phyloP scores from a whole-genome alignment of 768 basidiomycete genomes.

The Trametes coccinea region DNA sequence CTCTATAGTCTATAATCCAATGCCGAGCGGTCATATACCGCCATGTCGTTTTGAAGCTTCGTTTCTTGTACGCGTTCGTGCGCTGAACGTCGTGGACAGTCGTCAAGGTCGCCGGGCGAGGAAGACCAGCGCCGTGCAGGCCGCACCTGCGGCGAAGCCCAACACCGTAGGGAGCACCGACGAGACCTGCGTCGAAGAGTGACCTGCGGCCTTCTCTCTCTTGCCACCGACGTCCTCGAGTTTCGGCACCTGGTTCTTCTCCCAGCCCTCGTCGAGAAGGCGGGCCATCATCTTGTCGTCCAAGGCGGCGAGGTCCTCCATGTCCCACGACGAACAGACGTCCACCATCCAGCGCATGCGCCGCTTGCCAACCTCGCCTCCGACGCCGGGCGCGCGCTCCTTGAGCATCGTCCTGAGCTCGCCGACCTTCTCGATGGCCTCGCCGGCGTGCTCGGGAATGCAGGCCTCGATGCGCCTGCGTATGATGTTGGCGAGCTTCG shows the following conservation, averaged over 20 bases:
- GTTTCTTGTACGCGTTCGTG: neutral
- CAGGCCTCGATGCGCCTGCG: constrained; percentile 62
- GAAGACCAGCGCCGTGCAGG: constrained; percentile 38
- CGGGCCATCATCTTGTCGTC: constrained; percentile 63
- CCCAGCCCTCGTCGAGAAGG: constrained; percentile 87
- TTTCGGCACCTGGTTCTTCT: constrained; percentile 47
- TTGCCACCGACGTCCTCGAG: constrained; percentile 28
- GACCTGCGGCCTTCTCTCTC: constrained; percentile 1
- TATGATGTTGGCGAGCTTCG: constrained; percentile 86
- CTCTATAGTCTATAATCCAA: constrained; percentile 12
- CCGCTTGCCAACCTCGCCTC: constrained; percentile 70
- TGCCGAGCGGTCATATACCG: constrained; percentile 1
- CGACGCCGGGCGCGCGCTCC: constrained; percentile 79
- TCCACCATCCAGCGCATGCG: constrained; percentile 93
- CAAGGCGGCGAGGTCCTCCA: constrained; percentile 76
- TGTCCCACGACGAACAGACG: constrained; percentile 81
- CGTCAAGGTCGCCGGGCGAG: constrained; percentile 33
- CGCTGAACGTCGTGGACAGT: neutral
- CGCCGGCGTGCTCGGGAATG: constrained; percentile 73
- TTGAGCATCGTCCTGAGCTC: constrained; percentile 69
- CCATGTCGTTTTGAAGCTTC: neutral
- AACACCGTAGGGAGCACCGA: constrained; percentile 33
- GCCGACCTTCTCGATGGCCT: constrained; percentile 81
- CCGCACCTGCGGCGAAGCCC: constrained; percentile 47
- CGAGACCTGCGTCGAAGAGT: neutral